These are phyloP conservation scores for Wickerhamomyces sp. DNA, from an alignment of 1,139 yeast species.

Conservation along the genomic window DNA sequence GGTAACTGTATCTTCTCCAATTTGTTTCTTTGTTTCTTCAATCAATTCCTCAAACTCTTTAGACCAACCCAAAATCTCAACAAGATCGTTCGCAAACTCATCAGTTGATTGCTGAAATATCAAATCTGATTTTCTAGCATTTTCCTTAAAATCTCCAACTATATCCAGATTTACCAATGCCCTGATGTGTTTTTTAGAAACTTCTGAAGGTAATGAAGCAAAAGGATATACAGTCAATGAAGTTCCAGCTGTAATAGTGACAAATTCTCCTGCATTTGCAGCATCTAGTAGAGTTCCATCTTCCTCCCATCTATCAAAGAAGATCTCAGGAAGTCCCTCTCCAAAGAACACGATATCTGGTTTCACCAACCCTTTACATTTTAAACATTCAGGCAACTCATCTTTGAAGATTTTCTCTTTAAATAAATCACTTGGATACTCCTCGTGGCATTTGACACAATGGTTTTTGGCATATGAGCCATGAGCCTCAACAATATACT, in stretches of 20 bases:
- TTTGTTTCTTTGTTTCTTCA: conserved; percentile 9
- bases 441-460: conserved; percentile 67
- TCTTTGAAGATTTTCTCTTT: conserved; percentile 35
- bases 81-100: conserved; percentile 47
- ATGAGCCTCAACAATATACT: conserved; percentile 80
- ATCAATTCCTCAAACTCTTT: conserved; percentile 40
- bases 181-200: conserved; percentile 44
- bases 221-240: conserved; percentile 87
- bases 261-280: conserved; percentile 41
- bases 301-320: conserved; percentile 64
- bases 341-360: conserved; percentile 96
- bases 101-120: conserved; percentile 63
- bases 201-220: conserved; percentile 73
- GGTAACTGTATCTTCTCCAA: conserved; percentile 4
- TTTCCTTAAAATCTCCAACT: conserved; percentile 64
- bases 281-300: conserved; percentile 36
- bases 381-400: conserved; percentile 52
- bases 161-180: conserved; percentile 67
- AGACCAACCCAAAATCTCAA: conserved; percentile 59
- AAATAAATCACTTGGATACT: conserved; percentile 48
- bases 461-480: conserved; percentile 87
- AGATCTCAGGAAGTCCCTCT: conserved; percentile 67
- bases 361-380: conserved; percentile 65
- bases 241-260: conserved; percentile 89
- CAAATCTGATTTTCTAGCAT: conserved; percentile 54